A percentile compares a stretch with the other conserved stretches of the same genome.
phyloP scores from a whole-genome alignment of 148 eudicot species.

The Fagopyrum homotropicum region DNA sequence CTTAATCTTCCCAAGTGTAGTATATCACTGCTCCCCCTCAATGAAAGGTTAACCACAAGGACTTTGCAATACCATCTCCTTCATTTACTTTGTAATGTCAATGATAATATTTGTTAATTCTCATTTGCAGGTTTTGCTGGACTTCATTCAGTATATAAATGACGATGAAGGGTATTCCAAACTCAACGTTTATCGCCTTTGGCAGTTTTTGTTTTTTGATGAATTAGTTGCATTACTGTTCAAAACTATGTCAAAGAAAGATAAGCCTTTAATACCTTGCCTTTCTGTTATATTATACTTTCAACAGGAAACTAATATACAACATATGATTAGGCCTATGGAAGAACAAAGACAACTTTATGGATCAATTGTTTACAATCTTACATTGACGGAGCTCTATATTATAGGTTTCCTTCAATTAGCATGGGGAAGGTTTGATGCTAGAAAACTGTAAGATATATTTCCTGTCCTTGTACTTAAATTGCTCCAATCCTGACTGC shows the following conservation, averaged over 20 bases:
- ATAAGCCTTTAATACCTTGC: neutral
- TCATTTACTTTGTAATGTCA: neutral
- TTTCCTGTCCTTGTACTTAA: slow-evolving; percentile 7
- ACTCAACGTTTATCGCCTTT: neutral
- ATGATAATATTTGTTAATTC: slow-evolving; percentile 11
- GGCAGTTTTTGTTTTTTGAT: neutral
- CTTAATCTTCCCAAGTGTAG: neutral
- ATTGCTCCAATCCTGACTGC: slow-evolving; percentile 6
- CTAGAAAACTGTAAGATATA: slow-evolving; percentile 58
- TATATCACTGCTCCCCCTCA: neutral
- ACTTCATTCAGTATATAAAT: slow-evolving; percentile 81
- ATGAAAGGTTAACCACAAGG: neutral
- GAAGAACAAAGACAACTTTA: slow-evolving; percentile 96
- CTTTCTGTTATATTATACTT: neutral
- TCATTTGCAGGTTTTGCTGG: slow-evolving; percentile 77
- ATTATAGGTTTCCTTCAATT: slow-evolving; percentile 61
- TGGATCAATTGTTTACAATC: slow-evolving; percentile 94
- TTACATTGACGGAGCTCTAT: slow-evolving; percentile 65
- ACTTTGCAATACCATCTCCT: neutral
- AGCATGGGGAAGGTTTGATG: slow-evolving; percentile 54
- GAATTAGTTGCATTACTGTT: neutral
- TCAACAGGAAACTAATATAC: neutral
- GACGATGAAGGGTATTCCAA: slow-evolving; percentile 86
- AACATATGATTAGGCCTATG: slow-evolving; percentile 68
- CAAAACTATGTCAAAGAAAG: too few species aligned